Conservation (phyloP, 768 basidiomycete genomes). For the Hypsizygus marmoreus region DNA sequence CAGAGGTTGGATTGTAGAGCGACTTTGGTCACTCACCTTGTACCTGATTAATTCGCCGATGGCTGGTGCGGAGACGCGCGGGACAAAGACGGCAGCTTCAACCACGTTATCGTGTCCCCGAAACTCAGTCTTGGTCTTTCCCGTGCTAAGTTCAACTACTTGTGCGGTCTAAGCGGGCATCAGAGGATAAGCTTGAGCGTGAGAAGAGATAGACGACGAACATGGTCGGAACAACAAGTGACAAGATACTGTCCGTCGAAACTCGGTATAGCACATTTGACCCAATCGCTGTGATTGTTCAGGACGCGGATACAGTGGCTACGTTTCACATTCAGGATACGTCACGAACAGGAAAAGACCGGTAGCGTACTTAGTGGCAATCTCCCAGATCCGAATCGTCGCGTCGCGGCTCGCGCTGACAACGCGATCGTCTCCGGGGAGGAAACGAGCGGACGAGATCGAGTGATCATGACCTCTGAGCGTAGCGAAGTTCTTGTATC, state of each 20-base stretch:
- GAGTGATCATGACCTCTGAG: conserved; percentile 75
- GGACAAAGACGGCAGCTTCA: conserved; percentile 69
- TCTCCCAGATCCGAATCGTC: conserved; percentile 70
- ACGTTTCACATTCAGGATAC: too few species aligned
- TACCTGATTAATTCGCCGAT: conserved; percentile 56
- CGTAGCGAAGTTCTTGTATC: conserved; percentile 26
- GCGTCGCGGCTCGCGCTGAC: conserved; percentile 72
- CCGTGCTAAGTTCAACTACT: conserved; percentile 59
- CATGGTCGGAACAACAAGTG: conserved; percentile 71
- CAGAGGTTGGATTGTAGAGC: neutral
- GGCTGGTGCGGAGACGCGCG: conserved; percentile 53
- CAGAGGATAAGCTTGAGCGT: neutral
- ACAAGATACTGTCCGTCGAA: conserved; percentile 58
- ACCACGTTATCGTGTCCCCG: conserved; percentile 75
- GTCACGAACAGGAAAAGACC: neutral
- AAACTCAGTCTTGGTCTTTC: conserved; percentile 65
- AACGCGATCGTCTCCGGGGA: conserved; percentile 64
- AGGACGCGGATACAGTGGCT: conserved; percentile 71
- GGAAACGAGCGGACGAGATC: conserved; percentile 69
- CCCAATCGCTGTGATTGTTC: conserved; percentile 67
- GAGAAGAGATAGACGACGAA: conserved; percentile 26
- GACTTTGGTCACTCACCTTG: too few species aligned
- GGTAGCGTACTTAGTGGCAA: conserved; percentile 57
- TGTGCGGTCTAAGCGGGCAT: conserved; percentile 54
- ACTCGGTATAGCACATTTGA: conserved; percentile 48